phyloP scores from a whole-genome alignment of 805 yeast species.

The Kluyveromyces dobzhanskii region DNA sequence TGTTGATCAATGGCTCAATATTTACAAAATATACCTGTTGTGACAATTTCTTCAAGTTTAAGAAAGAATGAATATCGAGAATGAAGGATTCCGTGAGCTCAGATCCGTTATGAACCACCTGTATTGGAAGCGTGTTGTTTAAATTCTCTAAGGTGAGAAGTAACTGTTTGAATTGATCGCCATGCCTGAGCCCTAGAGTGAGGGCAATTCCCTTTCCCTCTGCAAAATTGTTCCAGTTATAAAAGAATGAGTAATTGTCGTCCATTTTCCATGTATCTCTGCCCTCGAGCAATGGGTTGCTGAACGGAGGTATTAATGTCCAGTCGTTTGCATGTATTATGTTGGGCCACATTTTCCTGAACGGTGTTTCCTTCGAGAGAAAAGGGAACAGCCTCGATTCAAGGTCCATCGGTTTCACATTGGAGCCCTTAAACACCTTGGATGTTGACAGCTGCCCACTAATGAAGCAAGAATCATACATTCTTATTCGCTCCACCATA shows the following conservation, averaged over 20 bases:
- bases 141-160: constrained; percentile 16
- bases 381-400: constrained; percentile 24
- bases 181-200: constrained; percentile 16
- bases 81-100: constrained; percentile 15
- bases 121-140: constrained; percentile 24
- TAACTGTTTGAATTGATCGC: constrained; percentile 14
- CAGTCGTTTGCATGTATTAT: constrained; percentile 8
- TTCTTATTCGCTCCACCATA: constrained; percentile 22
- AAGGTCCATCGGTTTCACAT: constrained; percentile 9
- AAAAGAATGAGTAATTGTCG: constrained; percentile 13
- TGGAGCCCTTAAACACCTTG: constrained; percentile 10
- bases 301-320: not conserved
- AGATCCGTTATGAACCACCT: constrained; percentile 20
- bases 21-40: constrained; percentile 21
- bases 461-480: constrained; percentile 24
- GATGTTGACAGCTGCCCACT: constrained; percentile 9
- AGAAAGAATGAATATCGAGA: constrained; percentile 6
- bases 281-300: constrained; percentile 3
- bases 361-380: constrained; percentile 8
- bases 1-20: constrained; percentile 14
- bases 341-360: constrained; percentile 16
- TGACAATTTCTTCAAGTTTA: constrained; percentile 6
- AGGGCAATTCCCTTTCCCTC: constrained; percentile 25
- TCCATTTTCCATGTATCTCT: constrained; percentile 2
- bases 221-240: constrained; percentile 17